Percentiles rank a stretch among this genome's conserved stretches.
These are phyloP conservation scores for Thecaphora thlaspeos DNA, from an alignment of 1,284 basidiomycete species.

Conservation along the genomic window DNA sequence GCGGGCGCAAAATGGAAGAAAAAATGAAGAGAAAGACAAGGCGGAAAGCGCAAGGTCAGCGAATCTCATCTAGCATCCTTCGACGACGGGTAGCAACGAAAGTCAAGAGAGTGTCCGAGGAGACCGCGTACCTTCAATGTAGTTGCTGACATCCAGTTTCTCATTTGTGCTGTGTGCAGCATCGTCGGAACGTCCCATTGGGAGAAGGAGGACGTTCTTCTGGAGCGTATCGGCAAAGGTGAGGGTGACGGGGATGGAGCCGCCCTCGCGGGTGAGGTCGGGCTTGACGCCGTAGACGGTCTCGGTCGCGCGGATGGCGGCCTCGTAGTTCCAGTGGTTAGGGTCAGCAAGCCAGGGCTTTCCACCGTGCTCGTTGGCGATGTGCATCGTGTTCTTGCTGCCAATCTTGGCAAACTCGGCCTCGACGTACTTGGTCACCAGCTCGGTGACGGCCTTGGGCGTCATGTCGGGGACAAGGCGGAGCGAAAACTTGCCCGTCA, in stretches of 20 bases:
- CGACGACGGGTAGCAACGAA: too few relatives aligned
- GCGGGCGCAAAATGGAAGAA: too few relatives aligned
- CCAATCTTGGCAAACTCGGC: constrained; percentile 51
- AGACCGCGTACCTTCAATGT: constrained; percentile 85
- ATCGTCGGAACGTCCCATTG: constrained; percentile 75
- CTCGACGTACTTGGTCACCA: constrained; percentile 51
- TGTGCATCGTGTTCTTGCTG: constrained; percentile 53
- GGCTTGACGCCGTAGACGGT: constrained; percentile 77
- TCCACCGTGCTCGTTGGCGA: constrained; percentile 49
- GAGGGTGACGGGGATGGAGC: constrained; percentile 92
- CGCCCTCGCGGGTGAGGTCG: constrained; percentile 88
- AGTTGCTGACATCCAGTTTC: constrained; percentile 90
- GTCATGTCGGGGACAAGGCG: constrained; percentile 82
- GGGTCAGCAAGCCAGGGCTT: constrained; percentile 57
- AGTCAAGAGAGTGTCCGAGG: too few relatives aligned
- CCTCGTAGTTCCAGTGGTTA: constrained; percentile 89
- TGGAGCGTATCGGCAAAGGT: constrained; percentile 76
- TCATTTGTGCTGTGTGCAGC: constrained; percentile 94
- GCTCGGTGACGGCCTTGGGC: constrained; percentile 58
- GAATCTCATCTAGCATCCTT: too few relatives aligned
- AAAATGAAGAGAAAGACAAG: too few relatives aligned
- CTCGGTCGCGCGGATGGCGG: constrained; percentile 81
- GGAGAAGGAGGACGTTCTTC: constrained; percentile 73
- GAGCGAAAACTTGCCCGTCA: constrained; percentile 65
- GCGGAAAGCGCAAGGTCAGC: too few relatives aligned